Conservation (phyloP, 1,139 yeast genomes). For the Geotrichum restrictum region DNA sequence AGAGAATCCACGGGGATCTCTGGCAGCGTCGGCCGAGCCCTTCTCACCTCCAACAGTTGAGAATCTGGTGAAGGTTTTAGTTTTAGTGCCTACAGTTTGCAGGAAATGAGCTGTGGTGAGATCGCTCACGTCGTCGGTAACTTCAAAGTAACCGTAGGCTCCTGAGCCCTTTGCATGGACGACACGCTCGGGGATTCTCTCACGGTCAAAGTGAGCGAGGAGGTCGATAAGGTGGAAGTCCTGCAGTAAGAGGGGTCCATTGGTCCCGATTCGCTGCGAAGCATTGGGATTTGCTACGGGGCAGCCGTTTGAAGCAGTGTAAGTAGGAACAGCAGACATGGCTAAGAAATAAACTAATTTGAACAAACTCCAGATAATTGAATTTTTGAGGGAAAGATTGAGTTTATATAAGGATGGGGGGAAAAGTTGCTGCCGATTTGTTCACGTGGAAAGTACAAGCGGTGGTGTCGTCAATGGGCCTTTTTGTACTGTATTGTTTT, state of each 20-base stretch:
- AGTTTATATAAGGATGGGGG: not conserved
- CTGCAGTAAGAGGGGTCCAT: conserved; percentile 73
- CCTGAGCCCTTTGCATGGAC: conserved; percentile 92
- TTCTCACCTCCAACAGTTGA: conserved; percentile 87
- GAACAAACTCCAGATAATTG: not conserved
- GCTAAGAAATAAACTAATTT: not conserved
- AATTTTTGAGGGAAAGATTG: not conserved
- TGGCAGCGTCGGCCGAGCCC: conserved; percentile 80
- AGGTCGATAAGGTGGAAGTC: conserved; percentile 75
- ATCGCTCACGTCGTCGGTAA: conserved; percentile 78
- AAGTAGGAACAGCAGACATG: conserved; percentile 33
- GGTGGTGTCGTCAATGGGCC: too few species aligned
- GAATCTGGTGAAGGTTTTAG: conserved; percentile 70
- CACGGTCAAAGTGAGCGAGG: conserved; percentile 80
- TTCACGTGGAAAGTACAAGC: too few species aligned
- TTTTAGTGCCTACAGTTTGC: conserved; percentile 70
- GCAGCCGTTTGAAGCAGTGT: conserved; percentile 70
- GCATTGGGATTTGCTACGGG: conserved; percentile 67
- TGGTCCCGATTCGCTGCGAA: conserved; percentile 67
- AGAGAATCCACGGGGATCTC: conserved; percentile 89
- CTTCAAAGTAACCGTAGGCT: conserved; percentile 75
- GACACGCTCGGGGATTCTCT: conserved; percentile 84
- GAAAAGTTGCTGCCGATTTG: not conserved
- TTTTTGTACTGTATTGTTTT: too few species aligned
- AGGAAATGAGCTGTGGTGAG: conserved; percentile 67